Evolutionary conservation across 1,284 basidiomycete species (phyloP), one percentile per base, ranked within the genome.

Genomic region (Microbotryum saponariae): DNA sequence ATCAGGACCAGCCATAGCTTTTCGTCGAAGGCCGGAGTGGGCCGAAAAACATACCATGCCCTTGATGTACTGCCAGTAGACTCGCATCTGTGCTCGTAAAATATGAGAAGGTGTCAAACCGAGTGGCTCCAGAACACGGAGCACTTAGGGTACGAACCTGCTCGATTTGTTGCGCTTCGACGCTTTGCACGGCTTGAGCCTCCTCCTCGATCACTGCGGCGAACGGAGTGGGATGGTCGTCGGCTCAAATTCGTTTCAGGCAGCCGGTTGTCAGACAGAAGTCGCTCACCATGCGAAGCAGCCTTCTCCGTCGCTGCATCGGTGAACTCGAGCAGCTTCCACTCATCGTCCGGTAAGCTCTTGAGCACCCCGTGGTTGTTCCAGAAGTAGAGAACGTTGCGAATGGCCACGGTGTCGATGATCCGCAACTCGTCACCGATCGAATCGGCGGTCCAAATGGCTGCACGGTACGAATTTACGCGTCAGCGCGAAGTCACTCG

Each of bases 311-410:
- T 64, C 3, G 60, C 69, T 44, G 56, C 57, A 4, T 66, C 63
- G 51, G 31, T 47, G 10, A 55, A 60, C 56, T 73, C 72, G 44
- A 72, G 59, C 1, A 73, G 45, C n/a, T 60, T 51, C 71, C 71
- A 73, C 29, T 46, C 12, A 9, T 64, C 64, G 1, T 64, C 68
- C 8, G 25, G 46, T 9, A 65, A 45, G 29, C 54, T 54, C 71
- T 83, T 85, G 53, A 97, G 72, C 2, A 96, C 86, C 6, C 88
- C 89, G 52, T 85, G 78, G 65, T 88, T 84, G 29, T 84, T 82
- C 92, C 92, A 97, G 37, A 87, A 90, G 50, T 82, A 78, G 31
- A 94, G 77, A 1, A 87, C 89, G 68, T 85, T 87, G 56, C 86
- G 75, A 1, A 88, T 82, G 1, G 82, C 78, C 9, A 79, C 78